Conservation (phyloP, 441 rosid species). For the Erysimum cheiri region DNA sequence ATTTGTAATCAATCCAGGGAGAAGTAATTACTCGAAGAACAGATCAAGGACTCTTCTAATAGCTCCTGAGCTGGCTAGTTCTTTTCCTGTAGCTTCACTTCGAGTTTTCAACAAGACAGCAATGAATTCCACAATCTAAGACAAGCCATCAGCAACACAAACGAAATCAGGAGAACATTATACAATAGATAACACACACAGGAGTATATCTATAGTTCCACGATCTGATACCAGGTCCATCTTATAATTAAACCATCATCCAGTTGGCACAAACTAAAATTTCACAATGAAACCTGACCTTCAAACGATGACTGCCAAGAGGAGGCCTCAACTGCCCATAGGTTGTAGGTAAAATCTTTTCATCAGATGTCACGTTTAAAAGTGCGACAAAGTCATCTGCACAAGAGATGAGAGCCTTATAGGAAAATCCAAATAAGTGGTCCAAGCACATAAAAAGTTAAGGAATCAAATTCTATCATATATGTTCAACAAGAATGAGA, state of each 20-base stretch:
- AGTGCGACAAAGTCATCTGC: conserved; percentile 82
- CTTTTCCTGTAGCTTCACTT: conserved; percentile 83
- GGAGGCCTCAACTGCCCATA: conserved; percentile 96
- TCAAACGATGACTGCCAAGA: conserved; percentile 97
- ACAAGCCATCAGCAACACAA: conserved; percentile 20
- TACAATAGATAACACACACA: conserved; percentile 8
- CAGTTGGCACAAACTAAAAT: conserved; percentile 14
- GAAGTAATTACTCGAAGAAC: conserved; percentile 79
- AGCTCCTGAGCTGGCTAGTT: conserved; percentile 87
- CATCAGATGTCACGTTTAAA: conserved; percentile 76
- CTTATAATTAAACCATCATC: conserved; percentile 18
- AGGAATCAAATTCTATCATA: conserved; percentile 23
- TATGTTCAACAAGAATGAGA: conserved; percentile 20
- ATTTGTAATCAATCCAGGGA: conserved; percentile 14
- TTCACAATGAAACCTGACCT: conserved; percentile 59
- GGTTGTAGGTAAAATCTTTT: conserved; percentile 85
- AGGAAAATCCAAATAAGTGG: conserved; percentile 26
- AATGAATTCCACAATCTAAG: conserved; percentile 70
- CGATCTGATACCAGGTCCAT: conserved; percentile 9
- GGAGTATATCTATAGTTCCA: conserved; percentile 3
- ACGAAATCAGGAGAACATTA: conserved; percentile 17
- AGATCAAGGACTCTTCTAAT: conserved; percentile 79
- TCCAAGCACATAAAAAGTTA: conserved; percentile 14
- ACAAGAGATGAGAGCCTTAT: conserved; percentile 30
- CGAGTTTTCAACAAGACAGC: conserved; percentile 78